These are phyloP conservation scores for Alternaria ventricosa DNA, from an alignment of 2,329 filamentous ascomycete species.

Conservation along the genomic window DNA sequence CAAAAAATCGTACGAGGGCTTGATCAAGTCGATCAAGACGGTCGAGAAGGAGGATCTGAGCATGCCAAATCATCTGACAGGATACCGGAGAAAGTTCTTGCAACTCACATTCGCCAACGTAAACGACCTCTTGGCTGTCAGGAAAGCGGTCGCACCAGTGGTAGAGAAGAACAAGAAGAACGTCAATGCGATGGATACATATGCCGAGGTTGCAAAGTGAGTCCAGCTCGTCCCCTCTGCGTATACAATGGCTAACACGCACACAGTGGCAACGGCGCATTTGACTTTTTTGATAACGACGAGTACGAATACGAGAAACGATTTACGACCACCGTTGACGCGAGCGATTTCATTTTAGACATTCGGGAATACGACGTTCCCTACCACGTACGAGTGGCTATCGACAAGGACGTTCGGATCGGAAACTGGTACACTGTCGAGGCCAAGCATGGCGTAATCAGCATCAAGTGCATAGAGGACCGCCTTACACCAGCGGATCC, in stretches of 20 bases:
- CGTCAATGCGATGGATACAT: conserved; percentile 96
- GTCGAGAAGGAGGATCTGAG: conserved; percentile 91
- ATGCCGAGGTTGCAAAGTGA: conserved; percentile 91
- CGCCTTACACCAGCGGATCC: conserved; percentile 90
- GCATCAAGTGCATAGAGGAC: conserved; percentile 84
- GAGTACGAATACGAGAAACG: conserved; percentile 83
- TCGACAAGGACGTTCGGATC: conserved; percentile 94
- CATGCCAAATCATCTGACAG: conserved; percentile 94
- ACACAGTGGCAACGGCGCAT: conserved; percentile 73
- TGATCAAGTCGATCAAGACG: conserved; percentile 77
- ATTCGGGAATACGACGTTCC: conserved; percentile 99
- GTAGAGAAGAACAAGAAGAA: conserved; percentile 97
- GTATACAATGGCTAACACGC: conserved; percentile 20
- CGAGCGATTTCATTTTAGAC: conserved; percentile 97
- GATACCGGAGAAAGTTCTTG: conserved; percentile 86
- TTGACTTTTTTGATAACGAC: conserved; percentile 89
- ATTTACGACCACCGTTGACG: conserved; percentile 80
- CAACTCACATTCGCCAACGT: conserved; percentile 89
- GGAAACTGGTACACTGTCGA: conserved; percentile 98
- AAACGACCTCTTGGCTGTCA: conserved; percentile 80
- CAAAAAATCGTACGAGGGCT: conserved; percentile 76
- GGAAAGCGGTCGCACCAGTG: conserved; percentile 84
- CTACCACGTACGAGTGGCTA: conserved; percentile 98
- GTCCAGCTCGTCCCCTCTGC: conserved; percentile 39
- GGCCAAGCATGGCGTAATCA: conserved; percentile 86